A percentile compares a stretch with the other conserved stretches of the same genome.
These are phyloP conservation scores for Cryptococcus amylolentus DNA, from an alignment of 1,284 basidiomycete species.

Conservation along the genomic window DNA sequence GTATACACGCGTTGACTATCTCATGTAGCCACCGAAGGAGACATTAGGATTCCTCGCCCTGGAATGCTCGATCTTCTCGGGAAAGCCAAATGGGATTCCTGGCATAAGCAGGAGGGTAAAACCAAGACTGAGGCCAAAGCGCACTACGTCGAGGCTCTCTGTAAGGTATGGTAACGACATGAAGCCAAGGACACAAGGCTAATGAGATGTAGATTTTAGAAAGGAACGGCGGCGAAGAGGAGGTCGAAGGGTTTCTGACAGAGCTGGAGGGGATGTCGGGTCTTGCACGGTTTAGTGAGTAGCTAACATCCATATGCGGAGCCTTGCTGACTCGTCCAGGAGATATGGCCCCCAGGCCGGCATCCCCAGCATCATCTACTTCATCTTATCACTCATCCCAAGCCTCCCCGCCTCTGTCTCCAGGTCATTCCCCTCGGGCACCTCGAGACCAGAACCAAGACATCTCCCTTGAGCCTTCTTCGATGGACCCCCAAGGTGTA, in stretches of 20 bases:
- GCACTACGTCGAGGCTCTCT: constrained; percentile 79
- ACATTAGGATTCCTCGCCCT: constrained; percentile 35
- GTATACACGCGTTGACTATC: not conserved
- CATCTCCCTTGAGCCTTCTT: too few species aligned
- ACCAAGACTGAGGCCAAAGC: constrained; percentile 77
- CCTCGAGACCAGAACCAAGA: too few species aligned
- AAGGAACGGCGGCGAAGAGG: constrained; percentile 57
- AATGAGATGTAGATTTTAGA: constrained; percentile 61
- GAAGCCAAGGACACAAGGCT: not conserved
- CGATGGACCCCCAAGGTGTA: not conserved
- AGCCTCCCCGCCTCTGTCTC: constrained; percentile 27
- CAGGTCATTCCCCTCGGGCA: too few species aligned
- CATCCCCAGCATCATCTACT: constrained; percentile 40
- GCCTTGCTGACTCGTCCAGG: not conserved
- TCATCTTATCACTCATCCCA: constrained; percentile 44
- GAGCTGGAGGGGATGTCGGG: constrained; percentile 66
- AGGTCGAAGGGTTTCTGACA: not conserved
- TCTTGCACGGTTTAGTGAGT: constrained; percentile 49
- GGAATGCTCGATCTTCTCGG: constrained; percentile 69
- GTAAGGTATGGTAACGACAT: not conserved
- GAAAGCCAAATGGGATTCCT: constrained; percentile 95
- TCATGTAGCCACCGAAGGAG: constrained; percentile 41
- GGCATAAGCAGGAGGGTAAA: constrained; percentile 84
- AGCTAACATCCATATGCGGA: not conserved
- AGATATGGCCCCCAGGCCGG: constrained; percentile 1